Evolutionary conservation across 2,329 filamentous ascomycete species (phyloP).

Genomic region (Fusarium albidum): DNA sequence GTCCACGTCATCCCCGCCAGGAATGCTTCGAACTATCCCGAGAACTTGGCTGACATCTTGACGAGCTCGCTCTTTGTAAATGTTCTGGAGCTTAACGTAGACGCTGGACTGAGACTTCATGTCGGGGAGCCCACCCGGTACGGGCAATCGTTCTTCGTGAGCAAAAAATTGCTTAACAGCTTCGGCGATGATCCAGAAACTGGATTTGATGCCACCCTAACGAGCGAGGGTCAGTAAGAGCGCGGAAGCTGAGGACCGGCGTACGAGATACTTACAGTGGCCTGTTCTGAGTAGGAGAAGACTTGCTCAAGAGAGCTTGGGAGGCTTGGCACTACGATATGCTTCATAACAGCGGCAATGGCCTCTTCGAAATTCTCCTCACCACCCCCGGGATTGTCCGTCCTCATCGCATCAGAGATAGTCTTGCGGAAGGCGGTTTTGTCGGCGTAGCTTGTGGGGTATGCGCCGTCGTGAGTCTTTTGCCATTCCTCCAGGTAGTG

Average conservation of each 20-base stretch:
- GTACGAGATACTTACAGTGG: slow-evolving; percentile 54
- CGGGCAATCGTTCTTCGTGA: slow-evolving; percentile 76
- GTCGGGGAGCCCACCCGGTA: slow-evolving; percentile 89
- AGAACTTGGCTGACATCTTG: slow-evolving; percentile 80
- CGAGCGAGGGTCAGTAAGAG: slow-evolving; percentile 10
- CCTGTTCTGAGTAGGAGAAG: slow-evolving; percentile 69
- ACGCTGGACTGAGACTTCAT: slow-evolving; percentile 96
- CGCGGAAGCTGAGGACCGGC: neutral
- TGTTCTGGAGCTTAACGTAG: slow-evolving; percentile 88
- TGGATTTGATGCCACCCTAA: slow-evolving; percentile 58
- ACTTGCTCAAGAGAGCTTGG: slow-evolving; percentile 78
- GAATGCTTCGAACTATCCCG: slow-evolving; percentile 62
- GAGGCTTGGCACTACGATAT: slow-evolving; percentile 74
- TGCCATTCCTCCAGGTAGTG: slow-evolving; percentile 88
- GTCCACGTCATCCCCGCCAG: slow-evolving; percentile 64
- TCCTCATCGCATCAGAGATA: slow-evolving; percentile 73
- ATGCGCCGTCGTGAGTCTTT: slow-evolving; percentile 68
- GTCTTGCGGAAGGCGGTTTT: slow-evolving; percentile 83
- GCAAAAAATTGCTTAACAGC: slow-evolving; percentile 81
- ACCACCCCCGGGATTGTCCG: slow-evolving; percentile 79
- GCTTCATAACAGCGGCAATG: slow-evolving; percentile 84
- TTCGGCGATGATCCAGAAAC: slow-evolving; percentile 89
- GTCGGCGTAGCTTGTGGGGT: slow-evolving; percentile 80
- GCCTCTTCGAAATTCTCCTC: slow-evolving; percentile 99
- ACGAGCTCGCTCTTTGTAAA: slow-evolving; percentile 90